Evolutionary conservation across 805 yeast genomes (phyloP), one percentile per base, ranked within the genome.

Genomic region (Starmerella bombicola): DNA sequence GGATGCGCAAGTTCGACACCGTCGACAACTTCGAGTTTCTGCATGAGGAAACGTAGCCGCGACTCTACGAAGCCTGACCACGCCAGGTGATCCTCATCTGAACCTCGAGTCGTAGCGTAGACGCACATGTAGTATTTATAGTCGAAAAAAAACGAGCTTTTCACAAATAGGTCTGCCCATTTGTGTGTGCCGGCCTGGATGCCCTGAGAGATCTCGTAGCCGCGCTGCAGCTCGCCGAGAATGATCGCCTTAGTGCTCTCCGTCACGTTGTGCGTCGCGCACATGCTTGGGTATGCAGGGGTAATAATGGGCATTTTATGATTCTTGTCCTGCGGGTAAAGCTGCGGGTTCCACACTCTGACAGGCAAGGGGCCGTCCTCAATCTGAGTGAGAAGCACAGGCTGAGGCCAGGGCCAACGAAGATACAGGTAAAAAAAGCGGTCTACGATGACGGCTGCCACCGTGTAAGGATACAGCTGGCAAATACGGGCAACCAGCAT

Each of bases 381-480:
- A 47, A 91, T 91, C 13, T 76, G 91, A 55, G 84, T 86, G 41
- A 91, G 67, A 29, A 91, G 66, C 1, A 91, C 97, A 0, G 98
- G 98, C 60, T 88, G 96, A 1, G 98, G 98, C 98, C 98, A 91
- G 53, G 74, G 76, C 98, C 98, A 91, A 57, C 83, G 74, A 1
- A 84, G 63, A 51, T 83, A 72, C 47, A 91, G 84, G 49, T 75
- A 73, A 63, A 91, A 91, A 58, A 91, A 91, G 56, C 85, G 81
- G 44, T 79, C 75, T n/a, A 91, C 78, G 38, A 91, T 80, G 2
- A 81, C 84, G 0, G 97, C 83, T 46, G 95, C 78, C 10, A 85
- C 93, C 0, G 97, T 93, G 61, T 88, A 88, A 8, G 98, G 98
- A 58, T 88, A 91, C 37, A 91, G 64, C 59, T 91, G 98, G 61